phyloP scores from a whole-genome alignment of 2,329 filamentous ascomycete species.

The Colletotrichum eleusines region DNA sequence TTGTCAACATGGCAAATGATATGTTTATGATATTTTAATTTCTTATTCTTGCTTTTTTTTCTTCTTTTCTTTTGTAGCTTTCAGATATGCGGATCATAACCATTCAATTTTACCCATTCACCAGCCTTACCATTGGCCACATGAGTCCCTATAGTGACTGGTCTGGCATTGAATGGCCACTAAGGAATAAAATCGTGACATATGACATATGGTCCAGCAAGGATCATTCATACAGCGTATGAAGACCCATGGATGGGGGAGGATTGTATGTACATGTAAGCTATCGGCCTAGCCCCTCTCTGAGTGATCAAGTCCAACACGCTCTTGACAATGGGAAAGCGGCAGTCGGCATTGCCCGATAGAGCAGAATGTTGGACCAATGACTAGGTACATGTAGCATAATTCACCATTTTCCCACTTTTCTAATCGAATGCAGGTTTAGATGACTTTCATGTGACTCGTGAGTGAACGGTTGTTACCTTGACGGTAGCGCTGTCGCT shows the following conservation, averaged over 20 bases:
- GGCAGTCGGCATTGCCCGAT: background rate
- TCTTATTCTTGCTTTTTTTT: slow-evolving; percentile 7
- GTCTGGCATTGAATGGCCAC: background rate
- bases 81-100: slow-evolving; percentile 1
- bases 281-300: background rate
- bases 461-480: background rate
- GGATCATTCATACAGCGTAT: background rate
- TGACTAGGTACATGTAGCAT: background rate
- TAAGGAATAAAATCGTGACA: background rate
- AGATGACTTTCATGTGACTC: too few species aligned
- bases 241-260: too few species aligned
- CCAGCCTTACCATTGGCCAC: background rate
- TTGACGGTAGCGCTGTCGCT: too few species aligned
- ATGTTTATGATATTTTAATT: slow-evolving; percentile 32
- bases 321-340: background rate
- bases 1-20: background rate
- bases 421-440: background rate
- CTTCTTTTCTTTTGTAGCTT: too few species aligned
- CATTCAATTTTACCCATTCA: background rate
- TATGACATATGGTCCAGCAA: background rate
- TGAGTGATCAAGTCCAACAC: background rate
- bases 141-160: rapidly evolving
- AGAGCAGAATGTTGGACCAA: background rate
- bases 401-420: background rate
- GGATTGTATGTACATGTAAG: too few species aligned